Conservation (phyloP, 495 filamentous ascomycete species). For the Viridothelium virens region DNA sequence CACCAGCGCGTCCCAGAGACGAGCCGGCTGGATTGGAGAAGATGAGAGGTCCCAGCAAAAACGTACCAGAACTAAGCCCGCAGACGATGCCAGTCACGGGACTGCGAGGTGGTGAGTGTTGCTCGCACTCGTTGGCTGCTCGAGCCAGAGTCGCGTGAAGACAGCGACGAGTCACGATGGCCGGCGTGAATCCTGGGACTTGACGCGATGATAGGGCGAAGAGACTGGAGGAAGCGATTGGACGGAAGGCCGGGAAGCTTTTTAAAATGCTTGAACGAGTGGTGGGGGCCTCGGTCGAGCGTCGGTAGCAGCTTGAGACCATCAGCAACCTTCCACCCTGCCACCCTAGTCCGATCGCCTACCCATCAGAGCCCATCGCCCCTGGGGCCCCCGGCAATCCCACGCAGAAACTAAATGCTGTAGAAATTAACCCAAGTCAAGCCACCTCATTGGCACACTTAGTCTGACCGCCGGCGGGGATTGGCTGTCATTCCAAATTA, state of each 20-base stretch:
- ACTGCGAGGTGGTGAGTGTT: background rate
- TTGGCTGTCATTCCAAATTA: too few relatives aligned
- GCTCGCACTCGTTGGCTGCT: background rate
- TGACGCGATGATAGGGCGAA: background rate
- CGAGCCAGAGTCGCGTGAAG: background rate
- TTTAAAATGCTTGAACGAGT: too few relatives aligned
- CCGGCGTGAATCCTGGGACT: background rate
- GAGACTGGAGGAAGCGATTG: background rate
- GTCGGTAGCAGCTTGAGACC: too few relatives aligned
- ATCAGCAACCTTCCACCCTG: too few relatives aligned
- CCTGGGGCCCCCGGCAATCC: too few relatives aligned
- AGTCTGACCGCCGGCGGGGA: too few relatives aligned
- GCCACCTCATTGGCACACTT: too few relatives aligned
- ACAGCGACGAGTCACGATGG: background rate
- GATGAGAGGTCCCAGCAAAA: background rate
- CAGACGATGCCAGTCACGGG: conserved; percentile 1
- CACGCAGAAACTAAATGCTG: too few relatives aligned
- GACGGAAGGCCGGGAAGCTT: background rate
- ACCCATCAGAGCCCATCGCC: too few relatives aligned
- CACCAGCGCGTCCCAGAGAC: background rate
- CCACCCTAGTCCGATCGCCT: too few relatives aligned
- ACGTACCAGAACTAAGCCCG: background rate
- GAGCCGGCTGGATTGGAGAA: background rate
- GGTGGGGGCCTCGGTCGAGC: too few relatives aligned
- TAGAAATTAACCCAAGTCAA: too few relatives aligned